Conservation (phyloP, 345 rosid species). For the Citrus reticulata region DNA sequence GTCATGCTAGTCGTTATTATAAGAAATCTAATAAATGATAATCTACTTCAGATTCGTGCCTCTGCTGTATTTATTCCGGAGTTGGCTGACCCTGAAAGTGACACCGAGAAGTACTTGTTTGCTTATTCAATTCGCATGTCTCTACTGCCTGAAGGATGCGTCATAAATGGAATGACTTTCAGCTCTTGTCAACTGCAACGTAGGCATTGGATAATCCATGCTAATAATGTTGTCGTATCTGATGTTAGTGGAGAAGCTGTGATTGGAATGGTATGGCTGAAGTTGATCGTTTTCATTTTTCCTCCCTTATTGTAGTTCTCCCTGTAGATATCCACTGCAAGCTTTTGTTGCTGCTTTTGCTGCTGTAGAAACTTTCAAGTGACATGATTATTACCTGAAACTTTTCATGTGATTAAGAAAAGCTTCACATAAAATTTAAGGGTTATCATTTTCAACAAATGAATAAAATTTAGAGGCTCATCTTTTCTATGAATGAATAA, state of each 20-base stretch:
- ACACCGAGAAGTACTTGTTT: constrained; percentile 34
- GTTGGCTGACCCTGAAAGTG: constrained; percentile 30
- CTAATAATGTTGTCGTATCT: constrained; percentile 40
- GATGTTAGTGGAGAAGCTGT: constrained; percentile 57
- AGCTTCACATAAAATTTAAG: background rate
- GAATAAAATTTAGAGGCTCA: background rate
- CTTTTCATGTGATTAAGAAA: background rate
- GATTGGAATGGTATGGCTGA: constrained; percentile 55
- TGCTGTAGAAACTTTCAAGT: background rate
- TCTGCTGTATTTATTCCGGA: constrained; percentile 85
- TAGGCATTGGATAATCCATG: constrained; percentile 71
- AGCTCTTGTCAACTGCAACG: constrained; percentile 62
- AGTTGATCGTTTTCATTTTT: background rate
- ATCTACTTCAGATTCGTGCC: constrained; percentile 56
- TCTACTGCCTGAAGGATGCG: constrained; percentile 68
- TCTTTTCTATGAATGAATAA: background rate
- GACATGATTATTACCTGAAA: background rate
- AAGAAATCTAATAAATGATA: background rate
- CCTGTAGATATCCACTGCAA: background rate
- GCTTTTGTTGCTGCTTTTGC: background rate
- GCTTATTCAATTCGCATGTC: constrained; percentile 87
- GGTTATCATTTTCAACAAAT: background rate
- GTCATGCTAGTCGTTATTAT: background rate
- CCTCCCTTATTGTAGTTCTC: background rate
- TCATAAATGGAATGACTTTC: constrained; percentile 46